These are phyloP conservation scores for Trichothecium roseum DNA, from an alignment of 2,329 filamentous ascomycete species.

Conservation along the genomic window DNA sequence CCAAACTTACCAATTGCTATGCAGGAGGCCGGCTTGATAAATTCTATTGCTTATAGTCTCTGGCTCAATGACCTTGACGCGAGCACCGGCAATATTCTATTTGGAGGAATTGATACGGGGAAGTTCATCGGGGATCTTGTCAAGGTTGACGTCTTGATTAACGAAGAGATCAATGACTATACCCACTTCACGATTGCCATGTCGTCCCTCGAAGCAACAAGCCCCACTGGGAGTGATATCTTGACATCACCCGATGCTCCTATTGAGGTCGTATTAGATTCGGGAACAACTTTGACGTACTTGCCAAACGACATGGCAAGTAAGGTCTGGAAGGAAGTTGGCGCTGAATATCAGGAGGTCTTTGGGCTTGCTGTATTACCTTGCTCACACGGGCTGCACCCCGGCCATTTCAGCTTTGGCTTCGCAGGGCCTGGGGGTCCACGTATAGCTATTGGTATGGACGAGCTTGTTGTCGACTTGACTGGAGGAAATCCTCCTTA, in stretches of 20 bases:
- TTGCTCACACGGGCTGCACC: slow-evolving; percentile 33
- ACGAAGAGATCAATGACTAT: slow-evolving; percentile 30
- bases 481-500: slow-evolving; percentile 18
- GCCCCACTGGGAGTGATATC: slow-evolving; percentile 36
- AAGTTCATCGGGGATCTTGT: slow-evolving; percentile 59
- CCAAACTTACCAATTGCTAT: slow-evolving; percentile 56
- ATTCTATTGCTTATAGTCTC: slow-evolving; percentile 58
- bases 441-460: slow-evolving; percentile 40
- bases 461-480: slow-evolving; percentile 43
- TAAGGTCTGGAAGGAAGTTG: slow-evolving; percentile 43
- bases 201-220: slow-evolving; percentile 35
- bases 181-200: slow-evolving; percentile 38
- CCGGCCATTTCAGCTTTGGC: slow-evolving; percentile 42
- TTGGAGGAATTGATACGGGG: slow-evolving; percentile 69
- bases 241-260: slow-evolving; percentile 33
- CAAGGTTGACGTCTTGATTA: slow-evolving; percentile 42
- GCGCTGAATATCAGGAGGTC: slow-evolving; percentile 32
- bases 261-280: slow-evolving; percentile 59
- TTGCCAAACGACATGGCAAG: slow-evolving; percentile 50
- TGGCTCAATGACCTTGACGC: slow-evolving; percentile 53
- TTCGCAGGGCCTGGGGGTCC: slow-evolving; percentile 39
- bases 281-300: slow-evolving; percentile 63
- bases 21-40: slow-evolving; percentile 51
- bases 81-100: slow-evolving; percentile 61
- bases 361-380: slow-evolving; percentile 34